These are phyloP conservation scores for Trichoderma sp. DNA, from an alignment of 2,329 filamentous ascomycete genomes.

Conservation along the genomic window DNA sequence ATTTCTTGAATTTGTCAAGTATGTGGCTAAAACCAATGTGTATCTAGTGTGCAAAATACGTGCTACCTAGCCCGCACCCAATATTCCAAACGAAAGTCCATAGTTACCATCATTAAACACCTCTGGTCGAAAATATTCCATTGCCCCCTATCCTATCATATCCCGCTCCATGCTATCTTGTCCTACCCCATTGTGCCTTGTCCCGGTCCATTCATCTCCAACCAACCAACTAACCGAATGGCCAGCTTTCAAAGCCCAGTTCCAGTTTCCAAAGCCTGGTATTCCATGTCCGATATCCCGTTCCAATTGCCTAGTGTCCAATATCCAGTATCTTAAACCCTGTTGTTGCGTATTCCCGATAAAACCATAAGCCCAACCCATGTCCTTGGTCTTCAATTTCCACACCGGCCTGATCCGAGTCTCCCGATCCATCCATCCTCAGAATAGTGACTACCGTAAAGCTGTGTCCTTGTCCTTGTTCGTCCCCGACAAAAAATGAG, in stretches of 20 bases:
- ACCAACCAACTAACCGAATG: slow-evolving; percentile 5
- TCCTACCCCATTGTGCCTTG: slow-evolving; percentile 1
- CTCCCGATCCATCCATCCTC: slow-evolving; percentile 9
- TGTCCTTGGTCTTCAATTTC: slow-evolving; percentile 13
- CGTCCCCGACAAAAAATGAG: not conserved
- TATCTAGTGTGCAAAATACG: not conserved
- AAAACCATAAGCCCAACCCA: not conserved
- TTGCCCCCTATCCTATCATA: not conserved
- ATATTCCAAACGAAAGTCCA: slow-evolving; percentile 6
- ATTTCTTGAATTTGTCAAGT: slow-evolving; percentile 2
- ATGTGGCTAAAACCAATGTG: slow-evolving; percentile 15
- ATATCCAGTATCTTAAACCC: slow-evolving; percentile 4
- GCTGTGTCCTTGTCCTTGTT: not conserved
- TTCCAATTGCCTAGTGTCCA: not conserved
- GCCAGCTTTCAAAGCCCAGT: slow-evolving; percentile 11
- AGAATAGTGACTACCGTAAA: not conserved
- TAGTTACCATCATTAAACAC: not conserved
- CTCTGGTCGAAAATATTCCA: not conserved
- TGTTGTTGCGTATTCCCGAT: slow-evolving; percentile 17
- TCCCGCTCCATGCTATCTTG: not conserved
- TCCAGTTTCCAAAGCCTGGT: slow-evolving; percentile 6
- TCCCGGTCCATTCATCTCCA: slow-evolving; percentile 11
- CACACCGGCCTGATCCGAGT: slow-evolving; percentile 15
- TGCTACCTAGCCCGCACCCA: not conserved
- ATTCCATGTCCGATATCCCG: slow-evolving; percentile 19